These are phyloP conservation scores for Hirschioporus abietinus DNA, from an alignment of 768 basidiomycete genomes.

Conservation along the genomic window DNA sequence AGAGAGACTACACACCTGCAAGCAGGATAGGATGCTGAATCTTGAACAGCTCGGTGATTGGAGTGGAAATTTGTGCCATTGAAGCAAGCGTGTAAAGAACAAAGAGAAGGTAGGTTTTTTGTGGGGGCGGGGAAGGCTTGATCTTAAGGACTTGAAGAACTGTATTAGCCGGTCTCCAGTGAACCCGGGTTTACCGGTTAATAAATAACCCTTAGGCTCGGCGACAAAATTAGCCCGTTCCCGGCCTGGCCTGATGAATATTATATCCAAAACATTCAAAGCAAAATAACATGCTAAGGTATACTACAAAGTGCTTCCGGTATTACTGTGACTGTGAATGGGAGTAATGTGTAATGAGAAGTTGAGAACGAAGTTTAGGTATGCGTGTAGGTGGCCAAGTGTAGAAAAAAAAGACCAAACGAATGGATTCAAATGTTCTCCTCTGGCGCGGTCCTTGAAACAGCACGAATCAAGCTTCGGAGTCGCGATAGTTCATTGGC, in stretches of 20 bases:
- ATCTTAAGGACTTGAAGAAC: background rate
- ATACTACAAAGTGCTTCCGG: background rate
- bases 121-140: background rate
- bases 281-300: background rate
- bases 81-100: background rate
- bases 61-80: constrained; percentile 70
- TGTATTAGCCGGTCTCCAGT: background rate
- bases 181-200: background rate
- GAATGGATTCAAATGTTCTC: background rate
- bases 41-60: constrained; percentile 84
- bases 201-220: background rate
- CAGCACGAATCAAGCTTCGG: constrained; percentile 58
- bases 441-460: background rate
- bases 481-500: constrained; percentile 62
- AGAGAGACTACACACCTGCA: constrained; percentile 44
- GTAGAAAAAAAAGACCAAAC: background rate
- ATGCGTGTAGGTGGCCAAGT: background rate
- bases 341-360: too few relatives aligned
- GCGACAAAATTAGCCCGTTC: background rate
- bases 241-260: background rate
- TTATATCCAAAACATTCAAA: constrained; percentile 1
- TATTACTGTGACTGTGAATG: background rate
- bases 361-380: too few relatives aligned
- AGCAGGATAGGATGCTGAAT: constrained; percentile 87
- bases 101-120: background rate